These are phyloP conservation scores for Ophiobolus disseminans DNA, from an alignment of 2,329 filamentous ascomycete species.

Conservation along the genomic window DNA sequence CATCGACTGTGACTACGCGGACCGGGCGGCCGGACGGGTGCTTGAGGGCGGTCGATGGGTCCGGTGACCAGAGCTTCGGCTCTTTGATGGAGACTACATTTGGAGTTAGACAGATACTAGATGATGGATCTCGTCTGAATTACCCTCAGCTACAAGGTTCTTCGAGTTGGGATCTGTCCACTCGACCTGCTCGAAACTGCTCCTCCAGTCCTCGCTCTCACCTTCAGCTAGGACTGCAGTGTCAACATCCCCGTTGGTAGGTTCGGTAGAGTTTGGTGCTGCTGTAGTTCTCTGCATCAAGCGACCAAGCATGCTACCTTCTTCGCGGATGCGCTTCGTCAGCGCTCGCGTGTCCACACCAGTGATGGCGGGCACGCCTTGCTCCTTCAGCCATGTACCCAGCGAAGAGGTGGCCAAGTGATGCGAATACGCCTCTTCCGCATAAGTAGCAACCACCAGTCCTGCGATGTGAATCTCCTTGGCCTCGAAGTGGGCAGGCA, in stretches of 20 bases:
- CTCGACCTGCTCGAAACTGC: constrained; percentile 77
- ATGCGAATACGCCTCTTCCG: constrained; percentile 94
- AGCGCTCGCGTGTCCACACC: constrained; percentile 92
- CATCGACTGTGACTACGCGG: constrained; percentile 90
- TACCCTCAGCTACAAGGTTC: constrained; percentile 96
- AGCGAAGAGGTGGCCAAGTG: constrained; percentile 89
- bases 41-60: constrained; percentile 73
- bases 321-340: constrained; percentile 91
- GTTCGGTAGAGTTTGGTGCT: constrained; percentile 24
- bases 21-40: constrained; percentile 88
- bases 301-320: constrained; percentile 95
- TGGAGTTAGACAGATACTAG: constrained; percentile 26
- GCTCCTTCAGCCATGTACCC: constrained; percentile 94
- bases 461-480: constrained; percentile 92
- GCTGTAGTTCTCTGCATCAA: constrained; percentile 75
- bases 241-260: constrained; percentile 51
- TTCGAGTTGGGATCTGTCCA: constrained; percentile 92
- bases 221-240: constrained; percentile 44
- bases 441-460: constrained; percentile 88
- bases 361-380: constrained; percentile 91
- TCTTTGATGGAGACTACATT: constrained; percentile 85
- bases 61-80: constrained; percentile 84
- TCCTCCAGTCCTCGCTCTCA: constrained; percentile 52
- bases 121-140: constrained; percentile 34
- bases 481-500: constrained; percentile 93